Conservation (phyloP, 1,284 basidiomycete species). For the Tranzscheliella williamsii region DNA sequence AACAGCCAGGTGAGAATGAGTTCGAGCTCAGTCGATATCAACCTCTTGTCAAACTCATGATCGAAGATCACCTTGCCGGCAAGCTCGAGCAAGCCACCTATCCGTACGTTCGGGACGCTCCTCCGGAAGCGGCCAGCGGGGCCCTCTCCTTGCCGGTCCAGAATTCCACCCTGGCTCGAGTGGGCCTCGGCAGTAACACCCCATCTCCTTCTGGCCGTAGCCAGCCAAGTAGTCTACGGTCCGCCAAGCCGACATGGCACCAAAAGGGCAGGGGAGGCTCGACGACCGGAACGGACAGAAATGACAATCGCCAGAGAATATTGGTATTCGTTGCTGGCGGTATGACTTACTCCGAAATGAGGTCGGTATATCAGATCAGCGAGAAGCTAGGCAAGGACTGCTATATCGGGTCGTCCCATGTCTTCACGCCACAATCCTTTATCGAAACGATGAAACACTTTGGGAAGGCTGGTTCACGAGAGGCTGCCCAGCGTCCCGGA, state of each 20-base stretch:
- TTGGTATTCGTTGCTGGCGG: slow-evolving; percentile 93
- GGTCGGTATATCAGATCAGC: slow-evolving; percentile 82
- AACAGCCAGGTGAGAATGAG: slow-evolving; percentile 75
- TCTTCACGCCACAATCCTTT: slow-evolving; percentile 79
- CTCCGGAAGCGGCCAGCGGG: slow-evolving; percentile 63
- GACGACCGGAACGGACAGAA: slow-evolving; percentile 12
- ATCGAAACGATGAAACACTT: slow-evolving; percentile 76
- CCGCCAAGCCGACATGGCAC: slow-evolving; percentile 53
- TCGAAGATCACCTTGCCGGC: slow-evolving; percentile 84
- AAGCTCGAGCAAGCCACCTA: slow-evolving; percentile 79
- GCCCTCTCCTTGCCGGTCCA: slow-evolving; percentile 13
- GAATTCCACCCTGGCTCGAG: slow-evolving; percentile 29
- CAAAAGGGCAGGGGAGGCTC: slow-evolving; percentile 32
- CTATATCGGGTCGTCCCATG: slow-evolving; percentile 89
- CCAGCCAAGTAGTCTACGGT: slow-evolving; percentile 37
- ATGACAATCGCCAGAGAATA: slow-evolving; percentile 75
- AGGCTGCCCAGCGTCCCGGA: slow-evolving; percentile 2
- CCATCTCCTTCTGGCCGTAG: slow-evolving; percentile 1
- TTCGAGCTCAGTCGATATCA: slow-evolving; percentile 95
- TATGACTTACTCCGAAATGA: slow-evolving; percentile 92
- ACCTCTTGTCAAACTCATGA: slow-evolving; percentile 78
- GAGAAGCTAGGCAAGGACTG: slow-evolving; percentile 79
- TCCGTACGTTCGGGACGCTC: slow-evolving; percentile 88
- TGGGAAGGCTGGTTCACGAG: slow-evolving; percentile 39
- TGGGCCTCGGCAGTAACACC: slow-evolving; percentile 7